Evolutionary conservation across 257 asterid species (phyloP).

Genomic region (Penstemon davidsonii): DNA sequence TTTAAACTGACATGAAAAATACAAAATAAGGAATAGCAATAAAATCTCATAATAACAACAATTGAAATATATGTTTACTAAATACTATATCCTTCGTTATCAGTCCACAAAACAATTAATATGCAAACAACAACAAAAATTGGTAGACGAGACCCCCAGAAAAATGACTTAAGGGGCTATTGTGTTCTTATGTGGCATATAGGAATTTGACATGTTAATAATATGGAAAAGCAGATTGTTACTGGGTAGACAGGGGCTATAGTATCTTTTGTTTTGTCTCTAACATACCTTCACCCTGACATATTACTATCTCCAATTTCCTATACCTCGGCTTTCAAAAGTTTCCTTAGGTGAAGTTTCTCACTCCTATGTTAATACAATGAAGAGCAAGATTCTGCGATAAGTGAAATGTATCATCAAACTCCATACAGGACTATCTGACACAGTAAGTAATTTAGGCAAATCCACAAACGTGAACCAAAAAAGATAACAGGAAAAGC

Average conservation of each 20-base stretch:
- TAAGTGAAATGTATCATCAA: background rate
- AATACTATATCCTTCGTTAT: no score
- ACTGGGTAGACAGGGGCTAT: slow-evolving; percentile 1
- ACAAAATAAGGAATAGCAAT: background rate
- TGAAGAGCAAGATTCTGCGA: background rate
- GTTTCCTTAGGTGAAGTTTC: background rate
- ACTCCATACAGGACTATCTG: slow-evolving; percentile 1
- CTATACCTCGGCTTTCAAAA: background rate
- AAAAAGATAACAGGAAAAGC: slow-evolving; percentile 1
- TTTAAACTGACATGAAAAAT: background rate
- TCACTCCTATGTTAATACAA: background rate
- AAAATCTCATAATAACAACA: background rate
- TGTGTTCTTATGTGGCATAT: background rate
- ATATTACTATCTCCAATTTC: background rate
- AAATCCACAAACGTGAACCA: slow-evolving; percentile 2
- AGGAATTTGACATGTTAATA: background rate
- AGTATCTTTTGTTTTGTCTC: background rate
- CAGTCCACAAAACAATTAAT: no score
- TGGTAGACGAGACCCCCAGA: background rate
- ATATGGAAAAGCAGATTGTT: background rate
- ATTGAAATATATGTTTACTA: no score
- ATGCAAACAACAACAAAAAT: background rate
- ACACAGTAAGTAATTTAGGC: background rate
- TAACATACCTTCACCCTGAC: background rate
- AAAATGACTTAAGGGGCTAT: background rate